Conservation (phyloP, 1,139 yeast genomes). For the Candida mesenterica region DNA sequence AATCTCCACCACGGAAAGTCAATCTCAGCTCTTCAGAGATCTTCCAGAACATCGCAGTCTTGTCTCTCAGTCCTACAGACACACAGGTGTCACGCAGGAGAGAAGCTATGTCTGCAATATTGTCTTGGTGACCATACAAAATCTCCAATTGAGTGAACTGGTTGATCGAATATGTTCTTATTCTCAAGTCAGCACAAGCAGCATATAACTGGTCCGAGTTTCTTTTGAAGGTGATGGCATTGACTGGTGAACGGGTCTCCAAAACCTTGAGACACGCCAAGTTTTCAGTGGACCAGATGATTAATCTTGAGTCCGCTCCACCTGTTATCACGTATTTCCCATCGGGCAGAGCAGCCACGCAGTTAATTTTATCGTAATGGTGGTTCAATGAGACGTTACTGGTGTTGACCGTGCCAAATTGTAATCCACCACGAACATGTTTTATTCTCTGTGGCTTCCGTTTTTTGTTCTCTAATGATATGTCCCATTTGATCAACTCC, state of each 20-base stretch:
- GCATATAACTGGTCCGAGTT: constrained; percentile 84
- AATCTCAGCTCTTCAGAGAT: constrained; percentile 91
- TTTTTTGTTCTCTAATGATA: constrained; percentile 19
- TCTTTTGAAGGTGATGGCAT: constrained; percentile 74
- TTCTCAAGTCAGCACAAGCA: constrained; percentile 88
- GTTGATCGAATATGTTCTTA: constrained; percentile 80
- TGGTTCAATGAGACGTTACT: constrained; percentile 50
- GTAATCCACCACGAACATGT: constrained; percentile 63
- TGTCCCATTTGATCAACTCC: constrained; percentile 74
- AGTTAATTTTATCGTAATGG: constrained; percentile 71
- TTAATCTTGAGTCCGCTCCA: constrained; percentile 74
- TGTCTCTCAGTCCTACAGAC: constrained; percentile 91
- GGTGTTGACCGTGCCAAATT: constrained; percentile 33
- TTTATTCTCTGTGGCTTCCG: constrained; percentile 62
- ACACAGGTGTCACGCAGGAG: constrained; percentile 87
- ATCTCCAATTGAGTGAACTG: constrained; percentile 89
- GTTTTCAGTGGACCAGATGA: constrained; percentile 83
- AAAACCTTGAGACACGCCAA: constrained; percentile 72
- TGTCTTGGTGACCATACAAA: constrained; percentile 93
- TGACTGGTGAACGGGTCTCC: constrained; percentile 72
- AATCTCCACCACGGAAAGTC: constrained; percentile 91
- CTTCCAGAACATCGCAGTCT: constrained; percentile 95
- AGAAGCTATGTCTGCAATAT: constrained; percentile 76
- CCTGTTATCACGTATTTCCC: constrained; percentile 90
- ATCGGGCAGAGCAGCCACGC: constrained; percentile 84